Base-by-base conservation (phyloP, 2,329 filamentous ascomycete genomes). In the Lasiodiplodia sp. region DNA sequence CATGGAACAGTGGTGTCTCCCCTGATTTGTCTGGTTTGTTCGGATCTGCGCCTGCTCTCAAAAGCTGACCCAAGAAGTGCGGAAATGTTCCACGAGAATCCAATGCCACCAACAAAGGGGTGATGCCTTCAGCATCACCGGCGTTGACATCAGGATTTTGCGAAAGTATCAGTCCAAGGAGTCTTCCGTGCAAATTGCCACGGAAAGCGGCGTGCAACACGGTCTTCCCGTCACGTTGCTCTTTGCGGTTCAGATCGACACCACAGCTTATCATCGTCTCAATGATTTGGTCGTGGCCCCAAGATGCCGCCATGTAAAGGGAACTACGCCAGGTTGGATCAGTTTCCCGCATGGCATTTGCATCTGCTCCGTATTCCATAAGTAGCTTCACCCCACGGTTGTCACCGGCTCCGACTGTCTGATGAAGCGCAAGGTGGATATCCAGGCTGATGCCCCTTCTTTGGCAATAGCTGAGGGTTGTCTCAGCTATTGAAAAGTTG, bases 321-420 rank as follows among this genome's bases (percentile, higher is more conserved):
- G n/a, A 11, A 55, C 23, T 31, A 25, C 49, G 51, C 14, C 18
- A 21, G 6, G 2, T 25, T 2, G 18, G 21, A 5, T 28, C 51
- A 25, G 25, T 4, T 28, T 28, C 25, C 4, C 31, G 8, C 8
- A 7, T 31, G 1, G 31, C 31, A 10, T 31, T 18, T 25, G 51
- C 21, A 16, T 55, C 23, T 55, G 51, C 51, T 14, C 25, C 51
- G 23, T 4, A 31, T 4, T 31, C 2, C 21, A 55, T 3, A n/a
- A 55, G 51, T 12, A 55, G 3, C 4, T 55, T 11, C 1, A 31
- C 4, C 1, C 8, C 25, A 4, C 1, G 8, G 5, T n/a, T 4
- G 1, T 23, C 1, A 1, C n/a, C 11, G 3, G 7, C 3, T 6
- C 1, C 10, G 16, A 8, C 49, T 4, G 49, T 2, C 18, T 1